phyloP scores from a whole-genome alignment of 2,329 filamentous ascomycete species.

The Pestalotiopsis sp. region DNA sequence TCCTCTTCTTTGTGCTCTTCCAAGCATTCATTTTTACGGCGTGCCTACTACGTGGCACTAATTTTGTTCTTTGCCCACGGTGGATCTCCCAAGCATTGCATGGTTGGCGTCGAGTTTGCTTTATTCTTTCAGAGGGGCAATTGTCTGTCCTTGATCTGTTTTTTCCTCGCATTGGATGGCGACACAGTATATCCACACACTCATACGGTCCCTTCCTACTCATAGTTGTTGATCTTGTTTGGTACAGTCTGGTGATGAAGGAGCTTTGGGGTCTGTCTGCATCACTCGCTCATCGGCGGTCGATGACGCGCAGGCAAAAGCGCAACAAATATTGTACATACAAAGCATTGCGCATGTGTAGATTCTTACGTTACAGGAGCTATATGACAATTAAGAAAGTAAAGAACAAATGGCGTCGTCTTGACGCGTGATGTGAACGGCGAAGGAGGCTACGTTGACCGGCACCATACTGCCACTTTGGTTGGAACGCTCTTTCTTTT shows the following conservation, averaged over 20 bases:
- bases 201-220: background rate
- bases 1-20: background rate
- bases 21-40: background rate
- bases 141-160: background rate
- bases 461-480: too few relatives aligned
- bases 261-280: background rate
- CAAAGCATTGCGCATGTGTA: constrained; percentile 14
- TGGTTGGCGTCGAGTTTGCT: constrained; percentile 11
- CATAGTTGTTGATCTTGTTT: constrained; percentile 1
- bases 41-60: background rate
- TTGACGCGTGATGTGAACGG: too few relatives aligned
- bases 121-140: background rate
- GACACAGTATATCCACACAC: constrained; percentile 2
- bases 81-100: constrained; percentile 9
- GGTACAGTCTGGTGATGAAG: constrained; percentile 5
- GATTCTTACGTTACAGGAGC: constrained; percentile 6
- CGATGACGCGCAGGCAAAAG: background rate
- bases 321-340: constrained; percentile 4
- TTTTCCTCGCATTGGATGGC: constrained; percentile 10
- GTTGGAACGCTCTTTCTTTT: too few relatives aligned
- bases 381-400: background rate
- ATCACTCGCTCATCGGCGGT: background rate
- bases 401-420: too few relatives aligned
- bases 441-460: too few relatives aligned
- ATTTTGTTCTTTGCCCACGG: background rate